These are phyloP conservation scores for Mortierella sp. DNA, from an alignment of 371 early-diverging fungal genomes.

Conservation along the genomic window DNA sequence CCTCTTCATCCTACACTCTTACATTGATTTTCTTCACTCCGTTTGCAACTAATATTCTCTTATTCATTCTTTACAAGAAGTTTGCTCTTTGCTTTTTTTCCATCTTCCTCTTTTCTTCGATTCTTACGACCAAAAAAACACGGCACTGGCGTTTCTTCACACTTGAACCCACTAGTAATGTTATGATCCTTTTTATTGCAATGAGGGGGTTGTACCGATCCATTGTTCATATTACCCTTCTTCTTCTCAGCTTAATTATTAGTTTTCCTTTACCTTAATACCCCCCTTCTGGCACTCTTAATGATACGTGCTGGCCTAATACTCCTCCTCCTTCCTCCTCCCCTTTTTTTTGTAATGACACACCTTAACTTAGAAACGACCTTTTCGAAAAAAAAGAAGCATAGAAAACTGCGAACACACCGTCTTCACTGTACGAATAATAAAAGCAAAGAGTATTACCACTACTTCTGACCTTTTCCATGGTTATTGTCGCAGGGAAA, in stretches of 20 bases:
- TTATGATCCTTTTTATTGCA: background rate
- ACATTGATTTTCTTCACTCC: background rate
- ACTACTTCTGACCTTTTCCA: background rate
- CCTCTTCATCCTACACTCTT: background rate
- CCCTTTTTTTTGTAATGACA: background rate
- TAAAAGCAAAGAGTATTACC: background rate
- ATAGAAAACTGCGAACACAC: background rate
- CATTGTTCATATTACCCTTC: background rate
- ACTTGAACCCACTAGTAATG: background rate
- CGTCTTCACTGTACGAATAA: background rate
- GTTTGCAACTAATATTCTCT: background rate
- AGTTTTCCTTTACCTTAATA: background rate
- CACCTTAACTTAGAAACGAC: conserved; percentile 4
- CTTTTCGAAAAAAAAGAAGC: background rate
- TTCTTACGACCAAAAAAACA: background rate
- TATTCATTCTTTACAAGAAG: background rate
- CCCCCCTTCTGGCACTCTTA: background rate
- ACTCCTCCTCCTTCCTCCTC: background rate
- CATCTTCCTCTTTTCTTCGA: background rate
- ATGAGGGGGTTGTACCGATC: background rate
- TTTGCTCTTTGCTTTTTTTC: background rate
- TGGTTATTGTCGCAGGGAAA: background rate
- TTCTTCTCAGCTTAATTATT: background rate
- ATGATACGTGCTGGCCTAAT: background rate
- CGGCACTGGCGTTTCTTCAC: background rate